These are phyloP conservation scores for Xenoacremonium recifei DNA, from an alignment of 2,329 filamentous ascomycete genomes.

Conservation along the genomic window DNA sequence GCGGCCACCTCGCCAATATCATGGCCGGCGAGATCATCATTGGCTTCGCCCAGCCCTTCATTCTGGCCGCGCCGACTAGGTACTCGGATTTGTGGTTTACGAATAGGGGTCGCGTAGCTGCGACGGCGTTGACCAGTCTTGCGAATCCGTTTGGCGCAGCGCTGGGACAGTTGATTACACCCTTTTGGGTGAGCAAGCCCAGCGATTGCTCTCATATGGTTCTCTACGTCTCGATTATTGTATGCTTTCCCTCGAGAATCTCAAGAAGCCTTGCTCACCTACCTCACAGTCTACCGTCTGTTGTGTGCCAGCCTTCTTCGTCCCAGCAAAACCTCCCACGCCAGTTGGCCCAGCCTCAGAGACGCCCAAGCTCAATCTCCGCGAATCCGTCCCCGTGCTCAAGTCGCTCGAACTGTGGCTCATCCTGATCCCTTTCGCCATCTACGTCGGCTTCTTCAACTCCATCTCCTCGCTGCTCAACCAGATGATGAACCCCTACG, in stretches of 20 bases:
- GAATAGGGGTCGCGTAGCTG: constrained; percentile 75
- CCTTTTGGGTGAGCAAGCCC: constrained; percentile 66
- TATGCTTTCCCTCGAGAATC: constrained; percentile 41
- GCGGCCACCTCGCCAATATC: constrained; percentile 69
- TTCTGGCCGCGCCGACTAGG: constrained; percentile 81
- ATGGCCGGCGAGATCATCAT: constrained; percentile 92
- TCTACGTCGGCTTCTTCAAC: constrained; percentile 95
- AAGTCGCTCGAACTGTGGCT: constrained; percentile 74
- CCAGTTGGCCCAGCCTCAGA: constrained; percentile 69
- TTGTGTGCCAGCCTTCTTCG: constrained; percentile 74
- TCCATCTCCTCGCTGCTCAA: constrained; percentile 83
- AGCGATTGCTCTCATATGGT: constrained; percentile 76
- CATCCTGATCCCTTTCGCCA: constrained; percentile 73
- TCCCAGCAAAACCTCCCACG: constrained; percentile 73
- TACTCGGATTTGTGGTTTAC: constrained; percentile 97
- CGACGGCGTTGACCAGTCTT: constrained; percentile 80
- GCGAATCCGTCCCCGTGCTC: constrained; percentile 53
- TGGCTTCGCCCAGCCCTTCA: constrained; percentile 88
- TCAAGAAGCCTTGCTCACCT: not conserved
- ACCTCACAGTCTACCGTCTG: constrained; percentile 41
- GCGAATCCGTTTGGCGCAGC: constrained; percentile 91
- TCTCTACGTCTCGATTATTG: constrained; percentile 79
- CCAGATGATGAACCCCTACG: constrained; percentile 85
- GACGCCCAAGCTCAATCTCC: constrained; percentile 53
- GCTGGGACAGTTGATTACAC: constrained; percentile 81